Evolutionary conservation across 495 filamentous ascomycete species (phyloP).

Genomic region (Tuber umbilicatum): DNA sequence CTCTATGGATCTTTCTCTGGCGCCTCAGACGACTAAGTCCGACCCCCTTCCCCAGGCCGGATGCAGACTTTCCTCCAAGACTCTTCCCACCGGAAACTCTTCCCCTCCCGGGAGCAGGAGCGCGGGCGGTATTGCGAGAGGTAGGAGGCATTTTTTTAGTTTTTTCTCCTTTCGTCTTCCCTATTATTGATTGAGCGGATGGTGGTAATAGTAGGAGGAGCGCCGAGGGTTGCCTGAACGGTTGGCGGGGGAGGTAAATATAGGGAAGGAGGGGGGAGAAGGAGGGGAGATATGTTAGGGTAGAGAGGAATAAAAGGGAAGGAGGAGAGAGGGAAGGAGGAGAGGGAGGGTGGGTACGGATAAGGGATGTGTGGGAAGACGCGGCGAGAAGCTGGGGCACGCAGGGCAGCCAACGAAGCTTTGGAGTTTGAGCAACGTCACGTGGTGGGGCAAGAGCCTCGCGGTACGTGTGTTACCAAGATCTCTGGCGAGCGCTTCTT

Average conservation of each 20-base stretch:
- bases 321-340: neutral
- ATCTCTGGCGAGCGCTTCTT: no score
- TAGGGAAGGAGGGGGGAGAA: neutral
- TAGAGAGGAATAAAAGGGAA: neutral
- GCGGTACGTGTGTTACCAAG: neutral
- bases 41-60: conserved; percentile 27
- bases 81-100: conserved; percentile 23
- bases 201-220: neutral
- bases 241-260: neutral
- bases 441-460: neutral
- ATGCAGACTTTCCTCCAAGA: conserved; percentile 21
- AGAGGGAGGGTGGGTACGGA: neutral
- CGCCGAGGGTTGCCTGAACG: neutral
- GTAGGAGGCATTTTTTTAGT: neutral
- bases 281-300: neutral
- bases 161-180: neutral
- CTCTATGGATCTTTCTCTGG: conserved; percentile 55
- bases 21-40: conserved; percentile 17
- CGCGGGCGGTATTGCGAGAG: neutral
- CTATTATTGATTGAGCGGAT: neutral
- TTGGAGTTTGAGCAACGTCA: neutral
- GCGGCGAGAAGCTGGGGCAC: neutral
- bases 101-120: conserved; percentile 27
- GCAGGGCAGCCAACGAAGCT: neutral
- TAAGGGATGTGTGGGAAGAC: neutral